Percentiles rank a stretch among this genome's conserved stretches.
These are phyloP conservation scores for Talaromyces amestolkiae DNA, from an alignment of 2,329 filamentous ascomycete species.

Conservation along the genomic window DNA sequence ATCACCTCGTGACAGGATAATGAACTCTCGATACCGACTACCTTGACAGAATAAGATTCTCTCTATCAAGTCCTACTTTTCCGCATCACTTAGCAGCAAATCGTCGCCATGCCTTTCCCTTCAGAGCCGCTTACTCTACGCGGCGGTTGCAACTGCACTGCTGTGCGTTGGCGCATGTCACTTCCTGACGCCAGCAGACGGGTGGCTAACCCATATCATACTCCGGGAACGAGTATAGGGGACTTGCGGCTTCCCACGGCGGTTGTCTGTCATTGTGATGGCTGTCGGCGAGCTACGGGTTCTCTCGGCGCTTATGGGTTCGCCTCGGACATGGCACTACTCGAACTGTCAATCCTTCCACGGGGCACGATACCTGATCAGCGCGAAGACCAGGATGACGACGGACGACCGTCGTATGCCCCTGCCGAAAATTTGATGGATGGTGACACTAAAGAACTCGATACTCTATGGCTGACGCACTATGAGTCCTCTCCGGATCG, in stretches of 20 bases:
- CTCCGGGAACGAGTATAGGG: background rate
- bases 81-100: background rate
- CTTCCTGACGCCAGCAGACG: background rate
- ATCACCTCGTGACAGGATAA: background rate
- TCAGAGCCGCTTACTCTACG: background rate
- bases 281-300: background rate
- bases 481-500: background rate
- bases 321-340: background rate
- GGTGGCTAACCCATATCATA: background rate
- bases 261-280: background rate
- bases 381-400: background rate
- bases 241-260: background rate
- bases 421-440: background rate
- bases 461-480: background rate
- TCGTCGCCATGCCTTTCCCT: background rate
- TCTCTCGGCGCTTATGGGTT: background rate
- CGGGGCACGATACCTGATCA: background rate
- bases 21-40: background rate
- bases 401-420: background rate
- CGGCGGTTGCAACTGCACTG: background rate
- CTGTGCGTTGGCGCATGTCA: background rate
- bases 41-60: background rate
- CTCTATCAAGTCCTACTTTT: background rate
- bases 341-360: background rate
- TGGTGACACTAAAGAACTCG: background rate